phyloP scores from a whole-genome alignment of 2,329 filamentous ascomycete genomes.

The Aspergillus bombycis region DNA sequence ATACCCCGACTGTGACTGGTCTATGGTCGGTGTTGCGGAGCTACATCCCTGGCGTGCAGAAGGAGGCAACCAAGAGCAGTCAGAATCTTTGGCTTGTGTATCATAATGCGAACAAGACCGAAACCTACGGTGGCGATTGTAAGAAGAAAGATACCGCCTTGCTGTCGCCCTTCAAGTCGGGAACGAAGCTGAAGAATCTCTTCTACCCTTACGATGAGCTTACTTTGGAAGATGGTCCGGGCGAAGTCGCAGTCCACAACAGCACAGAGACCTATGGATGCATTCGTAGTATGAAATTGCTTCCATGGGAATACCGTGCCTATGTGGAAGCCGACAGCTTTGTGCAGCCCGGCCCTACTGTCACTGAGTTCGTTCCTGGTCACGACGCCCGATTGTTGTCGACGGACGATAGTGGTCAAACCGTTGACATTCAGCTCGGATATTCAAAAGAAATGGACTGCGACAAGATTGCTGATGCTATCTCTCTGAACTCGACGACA shows the following conservation, averaged over 20 bases:
- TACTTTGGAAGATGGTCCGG: conserved; percentile 50
- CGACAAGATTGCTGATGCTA: conserved; percentile 52
- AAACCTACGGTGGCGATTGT: conserved; percentile 63
- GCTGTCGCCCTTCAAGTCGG: conserved; percentile 58
- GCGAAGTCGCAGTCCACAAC: conserved; percentile 52
- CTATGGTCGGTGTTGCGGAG: conserved; percentile 64
- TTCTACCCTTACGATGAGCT: conserved; percentile 65
- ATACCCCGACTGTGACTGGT: conserved; percentile 58
- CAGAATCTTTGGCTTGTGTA: conserved; percentile 51
- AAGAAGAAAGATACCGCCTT: conserved; percentile 51
- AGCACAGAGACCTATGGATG: conserved; percentile 59
- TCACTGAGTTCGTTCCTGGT: conserved; percentile 63
- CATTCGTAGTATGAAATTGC: conserved; percentile 55
- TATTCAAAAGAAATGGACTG: conserved; percentile 63
- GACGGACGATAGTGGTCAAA: conserved; percentile 53
- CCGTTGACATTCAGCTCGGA: conserved; percentile 53
- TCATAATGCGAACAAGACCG: conserved; percentile 51
- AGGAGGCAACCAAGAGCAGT: conserved; percentile 43
- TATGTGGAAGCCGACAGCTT: conserved; percentile 60
- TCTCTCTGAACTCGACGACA: conserved; percentile 59
- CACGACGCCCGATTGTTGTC: conserved; percentile 64
- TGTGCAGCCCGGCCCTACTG: conserved; percentile 56
- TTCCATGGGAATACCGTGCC: conserved; percentile 61
- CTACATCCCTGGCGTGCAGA: conserved; percentile 54
- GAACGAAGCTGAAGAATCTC: conserved; percentile 62